phyloP scores from a whole-genome alignment of 345 rosid genomes.

The Clausena lansium region DNA sequence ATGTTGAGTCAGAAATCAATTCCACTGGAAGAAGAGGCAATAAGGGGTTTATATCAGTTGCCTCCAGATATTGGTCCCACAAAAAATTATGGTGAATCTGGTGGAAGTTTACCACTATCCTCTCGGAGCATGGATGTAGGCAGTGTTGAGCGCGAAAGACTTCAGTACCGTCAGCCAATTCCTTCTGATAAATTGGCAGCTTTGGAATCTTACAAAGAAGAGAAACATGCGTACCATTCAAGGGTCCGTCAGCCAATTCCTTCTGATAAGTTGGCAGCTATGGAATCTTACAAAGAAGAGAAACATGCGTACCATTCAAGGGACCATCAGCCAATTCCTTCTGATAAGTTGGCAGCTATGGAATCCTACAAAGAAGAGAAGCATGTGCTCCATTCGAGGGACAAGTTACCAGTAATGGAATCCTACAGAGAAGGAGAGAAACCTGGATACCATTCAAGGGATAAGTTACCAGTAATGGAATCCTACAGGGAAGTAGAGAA shows the following conservation, averaged over 20 bases:
- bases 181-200: conserved; percentile 4
- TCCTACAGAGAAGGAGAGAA: conserved; percentile 37
- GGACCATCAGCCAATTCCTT: conserved; percentile 30
- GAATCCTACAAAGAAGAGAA: conserved; percentile 26
- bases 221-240: neutral
- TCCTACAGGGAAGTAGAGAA: conserved; percentile 20
- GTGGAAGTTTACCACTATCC: conserved; percentile 21
- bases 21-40: conserved; percentile 33
- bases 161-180: conserved; percentile 17
- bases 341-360: conserved; percentile 23
- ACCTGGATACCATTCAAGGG: conserved; percentile 29
- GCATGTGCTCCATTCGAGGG: neutral
- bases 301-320: neutral
- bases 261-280: conserved; percentile 19
- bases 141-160: conserved; percentile 32
- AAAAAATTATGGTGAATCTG: conserved; percentile 35
- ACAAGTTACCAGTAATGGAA: conserved; percentile 17
- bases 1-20: conserved; percentile 30
- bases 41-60: conserved; percentile 28
- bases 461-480: conserved; percentile 12
- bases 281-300: conserved; percentile 28
- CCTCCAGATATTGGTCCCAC: conserved; percentile 29
- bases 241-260: neutral
- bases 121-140: conserved; percentile 23
- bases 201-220: neutral